These are phyloP conservation scores for Platanus orientalis DNA, from an alignment of 164 flowering plant species.

Conservation along the genomic window DNA sequence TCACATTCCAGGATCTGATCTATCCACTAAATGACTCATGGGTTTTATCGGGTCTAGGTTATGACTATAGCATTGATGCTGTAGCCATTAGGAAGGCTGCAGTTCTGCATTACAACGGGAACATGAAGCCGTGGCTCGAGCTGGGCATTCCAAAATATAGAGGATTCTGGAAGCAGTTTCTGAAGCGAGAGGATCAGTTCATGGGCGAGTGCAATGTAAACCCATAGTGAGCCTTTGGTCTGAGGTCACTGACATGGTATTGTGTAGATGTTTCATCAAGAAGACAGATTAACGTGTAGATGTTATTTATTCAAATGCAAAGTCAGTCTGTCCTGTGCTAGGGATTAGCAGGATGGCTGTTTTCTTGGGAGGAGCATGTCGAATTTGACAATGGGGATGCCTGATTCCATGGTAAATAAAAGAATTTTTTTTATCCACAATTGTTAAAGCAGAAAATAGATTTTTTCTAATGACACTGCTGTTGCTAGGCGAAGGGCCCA, in stretches of 20 bases:
- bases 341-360: slow-evolving; percentile 9
- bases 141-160: slow-evolving; percentile 73
- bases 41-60: slow-evolving; percentile 77
- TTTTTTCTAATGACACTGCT: neutral
- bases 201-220: slow-evolving; percentile 79
- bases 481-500: neutral
- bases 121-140: slow-evolving; percentile 98
- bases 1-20: slow-evolving; percentile 57
- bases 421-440: slow-evolving; percentile 2
- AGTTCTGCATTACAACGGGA: slow-evolving; percentile 87
- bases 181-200: slow-evolving; percentile 55
- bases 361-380: slow-evolving; percentile 5
- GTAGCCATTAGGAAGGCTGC: slow-evolving; percentile 45
- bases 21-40: slow-evolving; percentile 53
- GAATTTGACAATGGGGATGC: slow-evolving; percentile 13
- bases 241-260: slow-evolving; percentile 5
- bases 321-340: slow-evolving; percentile 14
- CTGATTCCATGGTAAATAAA: slow-evolving; percentile 25
- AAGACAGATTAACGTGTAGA: slow-evolving; percentile 7
- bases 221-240: slow-evolving; percentile 20
- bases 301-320: too few relatives aligned
- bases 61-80: slow-evolving; percentile 48
- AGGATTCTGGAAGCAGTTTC: slow-evolving; percentile 56
- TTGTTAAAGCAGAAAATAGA: slow-evolving; percentile 1
- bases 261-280: slow-evolving; percentile 9